phyloP scores from a whole-genome alignment of 345 rosid species.

The Eucalyptus regnans region DNA sequence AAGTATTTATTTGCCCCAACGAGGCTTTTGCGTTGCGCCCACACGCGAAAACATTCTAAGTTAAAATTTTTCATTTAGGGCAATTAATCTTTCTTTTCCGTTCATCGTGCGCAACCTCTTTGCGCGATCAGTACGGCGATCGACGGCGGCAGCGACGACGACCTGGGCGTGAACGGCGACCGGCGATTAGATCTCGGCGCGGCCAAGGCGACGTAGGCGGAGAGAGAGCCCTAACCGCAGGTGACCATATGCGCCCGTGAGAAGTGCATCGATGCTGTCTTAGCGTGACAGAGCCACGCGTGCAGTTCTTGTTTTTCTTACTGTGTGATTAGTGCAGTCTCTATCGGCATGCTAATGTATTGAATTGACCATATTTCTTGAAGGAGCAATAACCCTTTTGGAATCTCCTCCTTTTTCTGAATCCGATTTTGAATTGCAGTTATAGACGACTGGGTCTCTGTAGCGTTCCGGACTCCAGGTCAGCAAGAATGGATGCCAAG shows the following conservation, averaged over 20 bases:
- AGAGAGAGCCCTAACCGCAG: background rate
- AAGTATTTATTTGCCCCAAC: background rate
- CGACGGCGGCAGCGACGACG: background rate
- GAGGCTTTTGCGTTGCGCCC: background rate
- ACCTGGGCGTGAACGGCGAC: background rate
- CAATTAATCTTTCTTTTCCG: background rate
- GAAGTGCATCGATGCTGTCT: background rate
- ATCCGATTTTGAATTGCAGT: background rate
- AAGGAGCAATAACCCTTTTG: background rate
- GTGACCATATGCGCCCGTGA: background rate
- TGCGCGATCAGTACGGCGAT: background rate
- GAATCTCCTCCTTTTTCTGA: background rate
- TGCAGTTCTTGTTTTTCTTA: background rate
- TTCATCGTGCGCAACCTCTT: background rate
- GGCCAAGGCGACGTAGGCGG: background rate
- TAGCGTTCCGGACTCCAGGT: background rate
- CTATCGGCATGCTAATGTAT: background rate
- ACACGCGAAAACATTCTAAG: background rate
- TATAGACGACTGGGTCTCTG: background rate
- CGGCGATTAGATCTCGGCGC: background rate
- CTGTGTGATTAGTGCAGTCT: accelerated
- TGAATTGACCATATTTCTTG: background rate
- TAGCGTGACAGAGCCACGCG: background rate
- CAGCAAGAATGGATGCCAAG: background rate
- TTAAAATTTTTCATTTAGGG: background rate